Evolutionary conservation across 352 stramenopile species (phyloP).

Genomic region (Thraustochytrium striatum): DNA sequence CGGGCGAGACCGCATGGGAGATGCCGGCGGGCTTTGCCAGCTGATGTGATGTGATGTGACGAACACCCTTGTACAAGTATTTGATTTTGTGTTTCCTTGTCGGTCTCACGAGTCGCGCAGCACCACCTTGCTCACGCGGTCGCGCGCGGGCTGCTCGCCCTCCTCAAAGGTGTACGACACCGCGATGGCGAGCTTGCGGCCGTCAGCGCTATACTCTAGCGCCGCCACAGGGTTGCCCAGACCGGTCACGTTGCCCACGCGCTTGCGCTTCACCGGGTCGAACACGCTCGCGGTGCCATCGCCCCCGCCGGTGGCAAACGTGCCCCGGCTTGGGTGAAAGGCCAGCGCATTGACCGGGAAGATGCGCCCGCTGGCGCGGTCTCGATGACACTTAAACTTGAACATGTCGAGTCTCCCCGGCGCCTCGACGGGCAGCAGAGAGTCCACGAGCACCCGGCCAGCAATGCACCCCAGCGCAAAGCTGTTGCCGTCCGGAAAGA

Average conservation of each 20-base stretch:
- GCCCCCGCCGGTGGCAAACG: constrained; percentile 90
- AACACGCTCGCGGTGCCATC: constrained; percentile 70
- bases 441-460: constrained; percentile 92
- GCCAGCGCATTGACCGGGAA: constrained; percentile 92
- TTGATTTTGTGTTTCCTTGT: neutral
- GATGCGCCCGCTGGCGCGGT: constrained; percentile 69
- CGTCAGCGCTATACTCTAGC: constrained; percentile 88
- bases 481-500: constrained; percentile 64
- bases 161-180: constrained; percentile 95
- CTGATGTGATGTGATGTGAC: neutral
- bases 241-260: constrained; percentile 70
- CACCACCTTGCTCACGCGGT: neutral
- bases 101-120: neutral
- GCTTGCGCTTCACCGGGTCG: constrained; percentile 87
- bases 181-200: constrained; percentile 84
- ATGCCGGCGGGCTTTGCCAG: neutral
- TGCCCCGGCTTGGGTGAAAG: constrained; percentile 86
- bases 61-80: neutral
- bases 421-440: constrained; percentile 70
- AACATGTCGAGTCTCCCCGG: constrained; percentile 83
- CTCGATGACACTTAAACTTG: constrained; percentile 94
- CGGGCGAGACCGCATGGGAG: constrained; percentile 10
- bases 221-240: constrained; percentile 72
- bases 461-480: constrained; percentile 91
- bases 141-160: constrained; percentile 74